A percentile compares a stretch with the other conserved stretches of the same genome.
These are phyloP conservation scores for Trebouxia sp. DNA, from an alignment of 139 green algal species.

Conservation along the genomic window DNA sequence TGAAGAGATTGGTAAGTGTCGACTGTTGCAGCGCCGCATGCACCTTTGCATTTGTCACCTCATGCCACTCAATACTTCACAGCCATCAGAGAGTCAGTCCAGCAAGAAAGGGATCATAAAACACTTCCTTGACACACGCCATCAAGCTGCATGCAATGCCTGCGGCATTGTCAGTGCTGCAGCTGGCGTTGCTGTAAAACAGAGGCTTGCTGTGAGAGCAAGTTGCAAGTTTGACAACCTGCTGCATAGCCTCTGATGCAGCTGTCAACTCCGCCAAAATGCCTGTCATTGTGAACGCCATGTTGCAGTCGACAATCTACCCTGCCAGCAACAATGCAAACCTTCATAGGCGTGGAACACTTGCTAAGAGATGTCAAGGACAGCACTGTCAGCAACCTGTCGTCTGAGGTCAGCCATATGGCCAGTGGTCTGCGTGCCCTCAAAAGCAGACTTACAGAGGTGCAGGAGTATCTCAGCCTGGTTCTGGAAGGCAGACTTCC, in stretches of 20 bases:
- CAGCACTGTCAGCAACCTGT: slow-evolving; percentile 85
- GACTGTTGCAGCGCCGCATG: not conserved
- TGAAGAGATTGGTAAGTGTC: slow-evolving; percentile 87
- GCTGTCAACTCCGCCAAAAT: too few relatives aligned
- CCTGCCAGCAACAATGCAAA: too few relatives aligned
- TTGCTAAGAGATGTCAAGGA: slow-evolving; percentile 96
- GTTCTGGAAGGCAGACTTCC: slow-evolving; percentile 87
- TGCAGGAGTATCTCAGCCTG: slow-evolving; percentile 84
- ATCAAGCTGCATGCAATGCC: too few relatives aligned
- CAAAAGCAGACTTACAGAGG: slow-evolving; percentile 69
- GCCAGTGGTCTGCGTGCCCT: slow-evolving; percentile 56
- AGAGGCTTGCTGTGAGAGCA: too few relatives aligned
- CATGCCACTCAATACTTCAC: not conserved
- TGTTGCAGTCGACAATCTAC: too few relatives aligned
- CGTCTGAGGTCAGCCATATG: slow-evolving; percentile 70
- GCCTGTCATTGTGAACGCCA: too few relatives aligned
- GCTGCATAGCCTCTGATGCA: too few relatives aligned
- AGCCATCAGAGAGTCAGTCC: not conserved
- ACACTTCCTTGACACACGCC: too few relatives aligned
- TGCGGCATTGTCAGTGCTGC: too few relatives aligned
- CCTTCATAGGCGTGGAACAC: slow-evolving; percentile 99
- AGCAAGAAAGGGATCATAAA: too few relatives aligned
- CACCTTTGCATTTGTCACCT: not conserved
- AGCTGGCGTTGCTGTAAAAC: too few relatives aligned
- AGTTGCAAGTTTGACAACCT: too few relatives aligned